Evolutionary conservation across 2,329 filamentous ascomycete species (phyloP).

Genomic region (Fusarium sp.): DNA sequence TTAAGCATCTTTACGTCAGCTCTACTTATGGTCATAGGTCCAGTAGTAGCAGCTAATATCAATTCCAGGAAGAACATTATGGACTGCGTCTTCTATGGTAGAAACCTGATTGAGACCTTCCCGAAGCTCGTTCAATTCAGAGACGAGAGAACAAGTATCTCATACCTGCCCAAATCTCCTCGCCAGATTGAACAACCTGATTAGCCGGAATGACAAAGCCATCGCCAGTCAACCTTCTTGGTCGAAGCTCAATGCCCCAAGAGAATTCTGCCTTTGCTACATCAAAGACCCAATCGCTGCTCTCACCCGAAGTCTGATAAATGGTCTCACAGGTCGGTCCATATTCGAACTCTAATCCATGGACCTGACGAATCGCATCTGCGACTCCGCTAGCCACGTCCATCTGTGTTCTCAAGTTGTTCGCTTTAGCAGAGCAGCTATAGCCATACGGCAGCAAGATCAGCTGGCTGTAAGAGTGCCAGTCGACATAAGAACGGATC

Average conservation of each 20-base stretch:
- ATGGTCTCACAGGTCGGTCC: conserved; percentile 73
- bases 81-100: rapidly evolving
- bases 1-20: too few relatives aligned
- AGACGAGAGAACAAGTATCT: conserved; percentile 42
- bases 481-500: conserved; percentile 75
- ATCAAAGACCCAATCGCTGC: conserved; percentile 63
- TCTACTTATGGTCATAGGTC: too few relatives aligned
- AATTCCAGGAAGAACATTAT: background rate
- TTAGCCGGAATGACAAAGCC: conserved; percentile 38
- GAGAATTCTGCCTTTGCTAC: conserved; percentile 59
- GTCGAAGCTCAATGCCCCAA: conserved; percentile 60
- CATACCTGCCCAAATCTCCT: conserved; percentile 65
- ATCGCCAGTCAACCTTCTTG: conserved; percentile 48
- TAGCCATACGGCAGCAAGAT: conserved; percentile 73
- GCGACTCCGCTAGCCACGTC: conserved; percentile 64
- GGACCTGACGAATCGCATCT: conserved; percentile 64
- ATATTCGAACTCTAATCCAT: conserved; percentile 59
- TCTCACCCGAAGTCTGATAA: conserved; percentile 68
- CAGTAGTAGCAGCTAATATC: rapidly evolving
- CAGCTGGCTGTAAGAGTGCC: conserved; percentile 74
- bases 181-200: conserved; percentile 60
- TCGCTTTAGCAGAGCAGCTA: conserved; percentile 64
- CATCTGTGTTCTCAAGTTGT: conserved; percentile 65
- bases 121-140: background rate
- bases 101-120: rapidly evolving